A percentile compares a stretch with the other conserved stretches of the same genome.
Conservation (phyloP, 345 rosid genomes). For the Isatis tinctoria region DNA sequence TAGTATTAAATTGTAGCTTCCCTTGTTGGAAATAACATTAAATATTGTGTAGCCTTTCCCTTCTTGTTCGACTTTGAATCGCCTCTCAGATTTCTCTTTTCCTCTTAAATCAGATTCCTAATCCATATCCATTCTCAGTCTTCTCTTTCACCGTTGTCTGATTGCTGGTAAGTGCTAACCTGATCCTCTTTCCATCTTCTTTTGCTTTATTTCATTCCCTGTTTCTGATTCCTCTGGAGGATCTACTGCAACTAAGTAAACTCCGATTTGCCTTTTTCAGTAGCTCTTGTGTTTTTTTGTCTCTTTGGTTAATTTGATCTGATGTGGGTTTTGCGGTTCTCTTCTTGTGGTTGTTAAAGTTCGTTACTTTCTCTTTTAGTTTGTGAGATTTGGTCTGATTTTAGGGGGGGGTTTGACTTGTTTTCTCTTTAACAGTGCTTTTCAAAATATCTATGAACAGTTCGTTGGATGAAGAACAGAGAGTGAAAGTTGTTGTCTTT, state of each 20-base stretch:
- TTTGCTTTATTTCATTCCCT: neutral
- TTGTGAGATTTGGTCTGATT: neutral
- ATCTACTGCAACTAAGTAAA: neutral
- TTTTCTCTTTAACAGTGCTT: neutral
- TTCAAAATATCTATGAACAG: conserved; percentile 25
- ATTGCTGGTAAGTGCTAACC: conserved; percentile 8
- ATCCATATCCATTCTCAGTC: conserved; percentile 19
- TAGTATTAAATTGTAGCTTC: conserved; percentile 4
- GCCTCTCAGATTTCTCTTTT: neutral
- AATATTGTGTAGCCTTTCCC: conserved; percentile 12
- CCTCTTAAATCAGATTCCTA: conserved; percentile 15
- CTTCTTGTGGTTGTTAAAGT: neutral
- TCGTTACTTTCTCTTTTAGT: neutral
- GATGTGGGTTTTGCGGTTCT: neutral
- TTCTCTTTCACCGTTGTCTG: neutral
- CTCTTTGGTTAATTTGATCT: neutral
- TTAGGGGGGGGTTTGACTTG: neutral
- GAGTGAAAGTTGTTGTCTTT: conserved; percentile 25
- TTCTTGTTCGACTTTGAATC: conserved; percentile 12
- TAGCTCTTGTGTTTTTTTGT: neutral
- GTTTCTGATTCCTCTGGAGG: neutral
- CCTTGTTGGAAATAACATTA: neutral
- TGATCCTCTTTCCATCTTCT: conserved; percentile 1
- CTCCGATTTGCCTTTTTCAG: neutral
- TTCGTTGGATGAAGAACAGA: conserved; percentile 37